phyloP scores from a whole-genome alignment of 2,329 filamentous ascomycete species.

The Fusarium citri region DNA sequence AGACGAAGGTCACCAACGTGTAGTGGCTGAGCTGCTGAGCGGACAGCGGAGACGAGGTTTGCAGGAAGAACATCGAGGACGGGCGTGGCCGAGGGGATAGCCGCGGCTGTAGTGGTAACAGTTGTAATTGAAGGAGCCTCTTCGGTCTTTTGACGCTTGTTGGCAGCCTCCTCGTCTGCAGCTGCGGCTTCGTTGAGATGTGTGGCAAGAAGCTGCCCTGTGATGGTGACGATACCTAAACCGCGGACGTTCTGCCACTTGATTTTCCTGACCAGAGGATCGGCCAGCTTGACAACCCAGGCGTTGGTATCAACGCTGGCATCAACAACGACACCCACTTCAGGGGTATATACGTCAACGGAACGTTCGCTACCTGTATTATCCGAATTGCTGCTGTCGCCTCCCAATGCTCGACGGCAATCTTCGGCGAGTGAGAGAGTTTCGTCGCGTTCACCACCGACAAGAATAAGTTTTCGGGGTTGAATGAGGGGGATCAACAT shows the following conservation, averaged over 20 bases:
- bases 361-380: constrained; percentile 58
- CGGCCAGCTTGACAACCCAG: constrained; percentile 92
- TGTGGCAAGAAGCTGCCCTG: constrained; percentile 70
- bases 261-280: constrained; percentile 83
- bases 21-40: constrained; percentile 84
- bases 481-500: constrained; percentile 96
- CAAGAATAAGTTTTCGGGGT: constrained; percentile 93
- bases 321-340: constrained; percentile 78
- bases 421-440: constrained; percentile 82
- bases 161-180: constrained; percentile 58
- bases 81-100: constrained; percentile 53
- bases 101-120: constrained; percentile 38
- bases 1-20: constrained; percentile 94
- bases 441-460: constrained; percentile 83
- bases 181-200: constrained; percentile 53
- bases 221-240: constrained; percentile 91
- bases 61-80: constrained; percentile 66
- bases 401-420: constrained; percentile 73
- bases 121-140: constrained; percentile 42
- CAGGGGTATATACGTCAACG: constrained; percentile 84
- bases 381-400: constrained; percentile 11
- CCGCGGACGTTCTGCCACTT: constrained; percentile 96
- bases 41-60: constrained; percentile 75
- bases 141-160: constrained; percentile 64
- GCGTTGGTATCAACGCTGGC: constrained; percentile 98